Evolutionary conservation across 139 green algal species (phyloP), one percentile per base, ranked within the genome.

Genomic region (Gonium pectorale): DNA sequence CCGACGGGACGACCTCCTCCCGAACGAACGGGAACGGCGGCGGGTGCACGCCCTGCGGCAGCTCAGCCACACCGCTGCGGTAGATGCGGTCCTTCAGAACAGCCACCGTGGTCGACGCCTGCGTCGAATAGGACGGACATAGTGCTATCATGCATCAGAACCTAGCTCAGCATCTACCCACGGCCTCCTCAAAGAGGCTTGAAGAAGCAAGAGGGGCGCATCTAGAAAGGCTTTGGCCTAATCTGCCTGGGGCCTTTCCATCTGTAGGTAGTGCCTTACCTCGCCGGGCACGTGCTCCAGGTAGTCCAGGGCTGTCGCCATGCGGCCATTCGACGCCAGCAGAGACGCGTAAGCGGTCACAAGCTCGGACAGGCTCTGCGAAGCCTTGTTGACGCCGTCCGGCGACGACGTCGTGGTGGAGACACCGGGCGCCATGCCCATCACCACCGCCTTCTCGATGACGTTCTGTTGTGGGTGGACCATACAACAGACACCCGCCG

Each of bases 401-500:
- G 83, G 90, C 44, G 87, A 64, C 19, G 80, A 90, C 40, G 87
- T 54, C 68, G 74, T 67, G 2, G 91, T 91, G 3, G 79, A 85
- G 19, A 85, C 79, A 64, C 79, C 79, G 35, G 79, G 79, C 2
- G 94, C 97, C 35, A 97, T 81, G 44, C 93, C 92, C 80, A 99
- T 93, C 66, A 99, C 93, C 59, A 99, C 91, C 2, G 95, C 93
- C 90, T 98, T 98, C 90, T 99, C 97, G 85, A 99, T 93, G 40
- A 99, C 88, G 4, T 85, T 86, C 92, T 99, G 94, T 81, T n/a
- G n/a, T n/a, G n/a, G n/a, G n/a, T n/a, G n/a, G n/a, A n/a, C n/a
- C n/a, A n/a, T n/a, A n/a, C n/a, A n/a, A n/a, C n/a, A n/a, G n/a
- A n/a, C n/a, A n/a, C n/a, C n/a, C n/a, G n/a, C n/a, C n/a, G n/a